Evolutionary conservation across 768 basidiomycete species (phyloP).

Genomic region (Tylopilus sp.): DNA sequence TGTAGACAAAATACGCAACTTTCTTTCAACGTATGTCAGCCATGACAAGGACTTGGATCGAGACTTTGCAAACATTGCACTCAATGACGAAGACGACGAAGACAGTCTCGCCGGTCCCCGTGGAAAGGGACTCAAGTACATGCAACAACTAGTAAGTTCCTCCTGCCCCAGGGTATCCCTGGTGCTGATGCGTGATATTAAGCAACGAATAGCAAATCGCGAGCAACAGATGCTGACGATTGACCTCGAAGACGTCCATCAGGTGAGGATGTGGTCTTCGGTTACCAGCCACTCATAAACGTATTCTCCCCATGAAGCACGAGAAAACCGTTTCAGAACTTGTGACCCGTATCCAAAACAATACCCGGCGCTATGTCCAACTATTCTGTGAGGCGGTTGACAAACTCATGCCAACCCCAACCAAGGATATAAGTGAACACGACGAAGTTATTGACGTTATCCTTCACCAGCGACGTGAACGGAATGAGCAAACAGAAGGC

Average conservation of each 20-base stretch:
- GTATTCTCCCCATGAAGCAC: slow-evolving; percentile 41
- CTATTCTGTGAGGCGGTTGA: slow-evolving; percentile 92
- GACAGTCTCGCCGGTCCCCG: slow-evolving; percentile 31
- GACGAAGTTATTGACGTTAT: slow-evolving; percentile 98
- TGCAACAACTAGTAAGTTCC: slow-evolving; percentile 70
- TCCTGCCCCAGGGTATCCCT: slow-evolving; percentile 19
- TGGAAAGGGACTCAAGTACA: slow-evolving; percentile 64
- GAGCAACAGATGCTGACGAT: slow-evolving; percentile 87
- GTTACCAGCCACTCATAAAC: slow-evolving; percentile 7
- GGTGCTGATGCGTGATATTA: slow-evolving; percentile 12
- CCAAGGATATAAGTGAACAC: slow-evolving; percentile 84
- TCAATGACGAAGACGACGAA: slow-evolving; percentile 49
- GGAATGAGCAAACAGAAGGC: slow-evolving; percentile 78
- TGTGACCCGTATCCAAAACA: slow-evolving; percentile 73
- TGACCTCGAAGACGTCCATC: slow-evolving; percentile 83
- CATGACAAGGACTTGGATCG: slow-evolving; percentile 63
- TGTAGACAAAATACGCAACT: slow-evolving; percentile 64
- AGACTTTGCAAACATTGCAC: slow-evolving; percentile 68
- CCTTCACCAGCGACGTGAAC: slow-evolving; percentile 86
- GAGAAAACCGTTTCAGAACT: slow-evolving; percentile 71
- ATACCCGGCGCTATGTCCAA: slow-evolving; percentile 85
- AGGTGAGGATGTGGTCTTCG: slow-evolving; percentile 42
- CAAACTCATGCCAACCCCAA: slow-evolving; percentile 82
- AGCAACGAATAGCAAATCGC: slow-evolving; percentile 93
- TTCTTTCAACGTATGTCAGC: slow-evolving; percentile 66